A percentile compares a stretch with the other conserved stretches of the same genome.
Evolutionary conservation across 495 filamentous ascomycete genomes (phyloP).

Genomic region (Geoglossum glabrum): DNA sequence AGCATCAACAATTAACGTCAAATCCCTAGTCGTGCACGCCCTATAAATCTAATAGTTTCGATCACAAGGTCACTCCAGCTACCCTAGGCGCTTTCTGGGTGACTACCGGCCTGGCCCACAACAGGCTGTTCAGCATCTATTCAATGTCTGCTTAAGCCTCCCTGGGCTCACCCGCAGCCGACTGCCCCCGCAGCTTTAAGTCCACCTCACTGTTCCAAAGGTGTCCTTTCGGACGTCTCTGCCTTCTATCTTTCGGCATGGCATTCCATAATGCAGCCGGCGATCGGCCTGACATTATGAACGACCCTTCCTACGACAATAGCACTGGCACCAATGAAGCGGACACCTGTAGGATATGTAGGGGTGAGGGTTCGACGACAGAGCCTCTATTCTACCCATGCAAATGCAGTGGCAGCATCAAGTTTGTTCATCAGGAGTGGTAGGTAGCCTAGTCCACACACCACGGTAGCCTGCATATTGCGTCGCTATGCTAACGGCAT

Average conservation of each 20-base stretch:
- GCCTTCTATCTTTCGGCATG: background rate
- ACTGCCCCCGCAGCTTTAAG: background rate
- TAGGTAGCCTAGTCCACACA: background rate
- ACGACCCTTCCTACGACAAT: slow-evolving; percentile 34
- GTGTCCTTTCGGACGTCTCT: background rate
- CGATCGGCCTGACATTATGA: slow-evolving; percentile 36
- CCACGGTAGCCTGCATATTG: background rate
- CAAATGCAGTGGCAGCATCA: slow-evolving; percentile 97
- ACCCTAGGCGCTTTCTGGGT: background rate
- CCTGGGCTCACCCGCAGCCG: background rate
- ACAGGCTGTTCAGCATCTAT: background rate
- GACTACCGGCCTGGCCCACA: background rate
- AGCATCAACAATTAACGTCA: background rate
- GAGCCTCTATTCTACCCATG: slow-evolving; percentile 94
- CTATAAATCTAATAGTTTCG: background rate
- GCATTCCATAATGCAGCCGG: background rate
- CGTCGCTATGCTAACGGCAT: slow-evolving; percentile 1
- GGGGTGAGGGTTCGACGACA: slow-evolving; percentile 63
- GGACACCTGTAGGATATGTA: slow-evolving; percentile 88
- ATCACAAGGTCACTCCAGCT: background rate
- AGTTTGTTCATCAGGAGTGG: slow-evolving; percentile 92
- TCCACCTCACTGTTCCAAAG: background rate
- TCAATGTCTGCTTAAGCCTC: background rate
- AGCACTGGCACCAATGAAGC: slow-evolving; percentile 17
- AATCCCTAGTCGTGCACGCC: background rate